Conservation (phyloP, 257 asterid species). For the Lantana camara region DNA sequence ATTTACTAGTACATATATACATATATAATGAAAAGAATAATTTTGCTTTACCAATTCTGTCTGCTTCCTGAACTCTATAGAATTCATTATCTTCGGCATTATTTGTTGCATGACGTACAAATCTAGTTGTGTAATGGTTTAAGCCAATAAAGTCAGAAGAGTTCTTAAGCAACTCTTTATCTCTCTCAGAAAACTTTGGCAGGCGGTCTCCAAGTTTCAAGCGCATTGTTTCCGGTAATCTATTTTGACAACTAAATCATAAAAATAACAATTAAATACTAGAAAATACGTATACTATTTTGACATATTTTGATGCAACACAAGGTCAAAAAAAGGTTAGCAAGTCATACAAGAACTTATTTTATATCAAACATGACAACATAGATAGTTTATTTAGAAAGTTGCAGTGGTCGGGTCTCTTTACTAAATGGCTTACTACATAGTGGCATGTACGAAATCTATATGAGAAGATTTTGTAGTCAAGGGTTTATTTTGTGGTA, state of each 20-base stretch:
- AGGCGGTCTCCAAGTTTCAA: constrained; percentile 49
- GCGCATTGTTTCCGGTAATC: constrained; percentile 58
- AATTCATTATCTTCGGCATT: constrained; percentile 42
- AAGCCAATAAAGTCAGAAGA: constrained; percentile 59
- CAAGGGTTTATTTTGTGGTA: too few relatives aligned
- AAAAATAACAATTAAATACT: too few relatives aligned
- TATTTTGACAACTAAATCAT: too few relatives aligned
- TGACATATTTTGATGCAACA: too few relatives aligned
- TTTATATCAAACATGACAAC: too few relatives aligned
- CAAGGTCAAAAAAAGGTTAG: not conserved
- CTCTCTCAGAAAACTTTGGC: constrained; percentile 50
- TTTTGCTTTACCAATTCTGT: constrained; percentile 45
- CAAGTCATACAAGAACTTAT: too few relatives aligned
- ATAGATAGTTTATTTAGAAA: too few relatives aligned
- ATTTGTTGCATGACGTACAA: constrained; percentile 42
- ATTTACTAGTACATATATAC: not conserved
- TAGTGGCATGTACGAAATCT: too few relatives aligned
- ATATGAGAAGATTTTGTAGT: too few relatives aligned
- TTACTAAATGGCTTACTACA: too few relatives aligned
- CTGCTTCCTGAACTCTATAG: constrained; percentile 50
- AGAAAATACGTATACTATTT: too few relatives aligned
- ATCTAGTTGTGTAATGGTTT: constrained; percentile 58
- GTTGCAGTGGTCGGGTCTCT: too few relatives aligned
- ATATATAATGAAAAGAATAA: constrained; percentile 6
- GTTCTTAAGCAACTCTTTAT: constrained; percentile 44